Base-by-base conservation (phyloP, 371 early-diverging fungal genomes). In the Syncephalastrum sp. region DNA sequence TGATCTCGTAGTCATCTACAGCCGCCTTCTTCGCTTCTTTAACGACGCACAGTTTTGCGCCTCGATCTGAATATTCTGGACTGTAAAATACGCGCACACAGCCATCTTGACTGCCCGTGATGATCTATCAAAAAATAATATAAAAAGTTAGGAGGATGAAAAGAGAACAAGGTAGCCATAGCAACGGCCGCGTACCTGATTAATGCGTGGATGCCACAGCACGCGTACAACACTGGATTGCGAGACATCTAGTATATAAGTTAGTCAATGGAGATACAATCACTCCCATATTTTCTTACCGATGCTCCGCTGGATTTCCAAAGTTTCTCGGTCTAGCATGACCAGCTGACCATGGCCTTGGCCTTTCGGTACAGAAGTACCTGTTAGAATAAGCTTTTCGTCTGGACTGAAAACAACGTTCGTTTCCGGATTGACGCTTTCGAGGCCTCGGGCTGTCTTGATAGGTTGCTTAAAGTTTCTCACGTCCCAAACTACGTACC, bases 381-480 rank as follows among this genome's bases (percentile, higher is more conserved):
- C 90, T 17, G 86, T 88, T 15, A 89, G 62, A 14, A 93, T 82
- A 5, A 86, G 62, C 12, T 84, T 79, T 49, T 91, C 92, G 56
- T 91, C 87, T 1, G 98, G 96, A 41, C 93, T 91, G 51, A 94
- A 94, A 6, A 90, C 84, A n/a, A 91, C 78, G 63, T 91, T 90
- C n/a, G 86, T 79, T 61, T 94, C 93, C 6, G 89, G 84, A 59
- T 88, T 90, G n/a, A 85, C 74, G 7, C 78, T 79, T 24, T 82
- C 71, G 21, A 96, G 63, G 44, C 84, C 74, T 6, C 77, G 70
- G 0, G 81, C 83, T n/a, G 69, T 65, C 0, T 80, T 71, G 1
- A 95, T 68, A 0, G 95, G 87, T 17, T 74, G 74, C 50, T 75
- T 84, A 57, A 90, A 69, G 19, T 87, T 86, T 52, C 98, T 82